phyloP scores from a whole-genome alignment of 2,329 filamentous ascomycete genomes.

The Coleophoma eucalyptorum region DNA sequence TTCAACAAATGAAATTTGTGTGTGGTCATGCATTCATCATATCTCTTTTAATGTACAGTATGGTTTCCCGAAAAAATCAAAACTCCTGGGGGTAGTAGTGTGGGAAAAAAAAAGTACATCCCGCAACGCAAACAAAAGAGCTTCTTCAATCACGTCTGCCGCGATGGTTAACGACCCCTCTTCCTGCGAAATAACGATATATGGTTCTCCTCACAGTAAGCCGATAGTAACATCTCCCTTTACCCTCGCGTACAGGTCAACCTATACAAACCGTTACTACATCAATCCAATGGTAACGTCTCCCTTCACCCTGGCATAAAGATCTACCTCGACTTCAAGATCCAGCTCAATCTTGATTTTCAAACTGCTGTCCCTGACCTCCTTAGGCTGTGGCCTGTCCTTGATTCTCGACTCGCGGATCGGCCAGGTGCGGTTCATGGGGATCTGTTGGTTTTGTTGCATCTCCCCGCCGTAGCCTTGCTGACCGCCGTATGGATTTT shows the following conservation, averaged over 20 bases:
- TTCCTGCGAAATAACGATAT: no score
- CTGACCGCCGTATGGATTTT: slow-evolving; percentile 26
- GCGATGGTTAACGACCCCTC: not conserved
- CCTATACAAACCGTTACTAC: slow-evolving; percentile 21
- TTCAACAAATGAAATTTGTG: no score
- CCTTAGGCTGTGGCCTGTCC: slow-evolving; percentile 29
- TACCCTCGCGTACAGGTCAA: slow-evolving; percentile 27
- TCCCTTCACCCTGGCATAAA: slow-evolving; percentile 31
- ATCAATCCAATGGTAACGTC: slow-evolving; percentile 21
- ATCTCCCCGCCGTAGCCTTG: slow-evolving; percentile 15
- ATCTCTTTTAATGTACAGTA: no score
- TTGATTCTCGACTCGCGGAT: slow-evolving; percentile 33
- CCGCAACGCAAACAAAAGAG: no score
- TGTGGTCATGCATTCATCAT: no score
- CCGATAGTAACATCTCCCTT: slow-evolving; percentile 33
- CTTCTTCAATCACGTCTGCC: not conserved
- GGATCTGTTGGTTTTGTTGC: slow-evolving; percentile 12
- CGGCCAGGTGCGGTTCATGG: slow-evolving; percentile 19
- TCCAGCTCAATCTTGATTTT: slow-evolving; percentile 39
- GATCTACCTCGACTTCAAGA: slow-evolving; percentile 34
- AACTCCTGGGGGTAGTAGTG: no score
- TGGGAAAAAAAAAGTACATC: no score
- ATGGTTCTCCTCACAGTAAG: slow-evolving; percentile 26
- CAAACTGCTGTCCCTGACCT: slow-evolving; percentile 31
- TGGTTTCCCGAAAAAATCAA: no score